phyloP scores from a whole-genome alignment of 352 stramenopile genomes.

The Elongisporangium senticosum region DNA sequence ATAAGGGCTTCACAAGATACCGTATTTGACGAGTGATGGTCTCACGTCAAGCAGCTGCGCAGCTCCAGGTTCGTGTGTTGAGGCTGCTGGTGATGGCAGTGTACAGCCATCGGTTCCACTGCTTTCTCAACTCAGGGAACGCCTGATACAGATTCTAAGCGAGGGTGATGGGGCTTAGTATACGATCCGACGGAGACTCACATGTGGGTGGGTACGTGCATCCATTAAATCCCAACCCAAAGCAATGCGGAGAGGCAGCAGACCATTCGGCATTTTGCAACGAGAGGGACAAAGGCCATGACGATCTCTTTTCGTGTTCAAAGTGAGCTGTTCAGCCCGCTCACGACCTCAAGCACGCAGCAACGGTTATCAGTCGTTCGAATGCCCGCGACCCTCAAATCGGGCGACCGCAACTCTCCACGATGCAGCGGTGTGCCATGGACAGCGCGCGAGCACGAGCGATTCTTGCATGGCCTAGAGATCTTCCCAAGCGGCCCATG shows the following conservation, averaged over 20 bases:
- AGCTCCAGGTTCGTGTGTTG: no score
- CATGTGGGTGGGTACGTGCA: neutral
- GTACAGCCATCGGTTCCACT: neutral
- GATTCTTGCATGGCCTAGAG: conserved; percentile 8
- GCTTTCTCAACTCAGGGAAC: neutral
- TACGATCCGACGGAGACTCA: neutral
- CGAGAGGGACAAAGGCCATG: neutral
- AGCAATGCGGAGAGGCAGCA: neutral
- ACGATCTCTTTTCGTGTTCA: neutral
- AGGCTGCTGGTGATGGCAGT: no score
- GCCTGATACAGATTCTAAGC: neutral
- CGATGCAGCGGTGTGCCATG: conserved; percentile 5
- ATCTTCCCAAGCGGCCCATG: conserved; percentile 8
- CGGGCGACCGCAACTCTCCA: neutral
- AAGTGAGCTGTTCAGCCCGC: neutral
- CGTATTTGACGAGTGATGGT: no score
- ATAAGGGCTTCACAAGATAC: no score
- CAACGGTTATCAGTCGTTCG: neutral
- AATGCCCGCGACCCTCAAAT: neutral
- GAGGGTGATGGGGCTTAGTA: neutral
- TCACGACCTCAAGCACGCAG: neutral
- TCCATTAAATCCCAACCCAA: neutral
- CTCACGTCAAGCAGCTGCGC: no score
- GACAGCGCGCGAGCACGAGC: conserved; percentile 5
- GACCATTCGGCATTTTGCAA: neutral